Evolutionary conservation across 371 early-diverging fungal species (phyloP).

Genomic region (Syncephalastrum racemosum): DNA sequence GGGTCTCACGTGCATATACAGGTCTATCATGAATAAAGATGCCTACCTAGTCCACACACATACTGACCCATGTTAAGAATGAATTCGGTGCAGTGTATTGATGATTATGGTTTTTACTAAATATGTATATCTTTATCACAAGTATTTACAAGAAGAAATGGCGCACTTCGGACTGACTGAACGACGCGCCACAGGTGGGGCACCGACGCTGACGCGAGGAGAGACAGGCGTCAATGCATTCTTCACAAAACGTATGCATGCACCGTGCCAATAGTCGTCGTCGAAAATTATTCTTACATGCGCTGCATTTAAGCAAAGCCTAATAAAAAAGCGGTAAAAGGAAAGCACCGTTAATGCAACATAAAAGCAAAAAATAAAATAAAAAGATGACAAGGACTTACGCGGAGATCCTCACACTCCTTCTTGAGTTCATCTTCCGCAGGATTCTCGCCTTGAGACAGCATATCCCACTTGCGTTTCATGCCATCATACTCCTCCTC

Average conservation of each 20-base stretch:
- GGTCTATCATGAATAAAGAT: too few relatives aligned
- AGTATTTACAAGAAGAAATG: constrained; percentile 78
- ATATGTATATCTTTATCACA: too few relatives aligned
- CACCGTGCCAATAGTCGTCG: constrained; percentile 79
- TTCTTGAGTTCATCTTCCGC: constrained; percentile 33
- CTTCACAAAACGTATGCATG: constrained; percentile 97
- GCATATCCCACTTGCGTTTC: constrained; percentile 43
- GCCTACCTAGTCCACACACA: too few relatives aligned
- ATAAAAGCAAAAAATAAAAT: background rate
- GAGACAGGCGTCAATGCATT: constrained; percentile 87
- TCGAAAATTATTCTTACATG: constrained; percentile 86
- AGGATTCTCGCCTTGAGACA: constrained; percentile 37
- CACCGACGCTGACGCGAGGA: constrained; percentile 96
- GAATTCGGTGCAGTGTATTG: too few relatives aligned
- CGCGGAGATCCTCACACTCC: constrained; percentile 43
- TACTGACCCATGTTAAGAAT: too few relatives aligned
- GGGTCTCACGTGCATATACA: too few relatives aligned
- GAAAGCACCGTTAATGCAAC: background rate
- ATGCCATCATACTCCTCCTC: constrained; percentile 59
- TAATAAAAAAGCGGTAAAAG: constrained; percentile 27
- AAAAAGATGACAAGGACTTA: constrained; percentile 15
- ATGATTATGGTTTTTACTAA: too few relatives aligned
- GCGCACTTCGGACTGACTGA: constrained; percentile 88
- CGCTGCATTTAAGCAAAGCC: constrained; percentile 84
- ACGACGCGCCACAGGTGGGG: constrained; percentile 95